Base-by-base conservation (phyloP, 1,284 basidiomycete species). In the Ustilago cynodontis region DNA sequence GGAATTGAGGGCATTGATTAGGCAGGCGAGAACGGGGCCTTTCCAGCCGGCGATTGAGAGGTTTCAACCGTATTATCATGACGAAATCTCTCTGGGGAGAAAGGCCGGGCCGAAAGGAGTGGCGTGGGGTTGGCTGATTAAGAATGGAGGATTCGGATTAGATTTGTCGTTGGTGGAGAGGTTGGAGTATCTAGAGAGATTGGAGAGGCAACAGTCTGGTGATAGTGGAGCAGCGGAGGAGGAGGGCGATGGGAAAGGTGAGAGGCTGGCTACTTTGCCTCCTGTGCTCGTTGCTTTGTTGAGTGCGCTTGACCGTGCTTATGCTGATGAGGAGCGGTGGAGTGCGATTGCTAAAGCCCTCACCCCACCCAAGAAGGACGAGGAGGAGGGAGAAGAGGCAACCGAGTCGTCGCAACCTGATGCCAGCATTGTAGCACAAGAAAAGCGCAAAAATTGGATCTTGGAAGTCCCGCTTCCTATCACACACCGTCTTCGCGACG, bases 401-500 rank as follows among this genome's bases (percentile, higher is more conserved):
- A 39, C 29, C 14, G 2, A 51, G 16, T 8, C 64, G 62, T 62
- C 51, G 9, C 43, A 59, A 22, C 61, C 24, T 9, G 64, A 71
- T 13, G 47, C 31, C 22, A 51, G 35, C 13, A 53, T 74, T 24
- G 35, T 55, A n/a, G 70, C 57, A 24, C 47, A 81, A 91, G 95
- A 96, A 86, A 92, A 91, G 85, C 91, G 95, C 72, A 94, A 92
- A 87, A 88, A 91, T 1, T 98, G 95, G 95, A 93, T 98, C 71
- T 96, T 97, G 78, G 88, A 90, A 71, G 87, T 87, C 31, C 80
- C 94, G 0, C 89, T 98, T 24, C 88, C 90, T 3, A 90, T 91
- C 31, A 89, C 92, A 6, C 95, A 97, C 82, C 91, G 92, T 73
- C 90, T 97, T 11, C 91, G 95, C 68, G 92, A 93, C 84, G 89